Conservation (phyloP, 306 rosid species). For the Rosa persica region DNA sequence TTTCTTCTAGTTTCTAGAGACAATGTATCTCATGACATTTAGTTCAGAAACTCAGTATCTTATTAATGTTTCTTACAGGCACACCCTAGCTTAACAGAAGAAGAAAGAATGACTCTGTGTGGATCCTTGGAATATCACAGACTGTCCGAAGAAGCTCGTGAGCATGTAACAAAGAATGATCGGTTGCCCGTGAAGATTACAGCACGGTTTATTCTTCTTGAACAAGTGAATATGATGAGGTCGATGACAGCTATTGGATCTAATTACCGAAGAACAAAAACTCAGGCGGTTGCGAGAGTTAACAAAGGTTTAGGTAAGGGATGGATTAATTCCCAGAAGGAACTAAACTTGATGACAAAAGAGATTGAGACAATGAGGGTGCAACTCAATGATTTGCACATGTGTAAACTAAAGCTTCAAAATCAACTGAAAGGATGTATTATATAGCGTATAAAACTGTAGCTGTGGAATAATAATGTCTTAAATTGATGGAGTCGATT, state of each 20-base stretch:
- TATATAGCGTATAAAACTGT: conserved; percentile 23
- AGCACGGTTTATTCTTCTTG: conserved; percentile 45
- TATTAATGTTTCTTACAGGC: conserved; percentile 46
- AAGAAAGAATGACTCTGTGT: conserved; percentile 53
- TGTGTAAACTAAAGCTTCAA: conserved; percentile 61
- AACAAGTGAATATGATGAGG: conserved; percentile 56
- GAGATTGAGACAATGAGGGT: conserved; percentile 63
- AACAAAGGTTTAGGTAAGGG: conserved; percentile 36
- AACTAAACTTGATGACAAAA: conserved; percentile 53
- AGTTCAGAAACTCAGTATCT: background rate
- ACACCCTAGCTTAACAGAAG: conserved; percentile 56
- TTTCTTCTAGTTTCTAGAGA: background rate
- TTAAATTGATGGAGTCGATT: background rate
- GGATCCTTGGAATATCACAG: conserved; percentile 58
- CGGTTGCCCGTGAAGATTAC: conserved; percentile 54
- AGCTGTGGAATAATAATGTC: background rate
- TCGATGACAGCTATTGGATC: conserved; percentile 35
- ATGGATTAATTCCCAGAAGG: conserved; percentile 35
- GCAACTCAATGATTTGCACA: conserved; percentile 60
- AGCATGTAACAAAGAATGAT: conserved; percentile 67
- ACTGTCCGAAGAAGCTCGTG: conserved; percentile 62
- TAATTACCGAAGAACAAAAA: conserved; percentile 34
- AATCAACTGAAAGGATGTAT: conserved; percentile 44
- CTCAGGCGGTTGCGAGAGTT: conserved; percentile 40
- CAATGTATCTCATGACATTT: background rate